A percentile compares a stretch with the other conserved stretches of the same genome.
phyloP scores from a whole-genome alignment of 2,329 filamentous ascomycete genomes.

The Microcyclosporella mali region DNA sequence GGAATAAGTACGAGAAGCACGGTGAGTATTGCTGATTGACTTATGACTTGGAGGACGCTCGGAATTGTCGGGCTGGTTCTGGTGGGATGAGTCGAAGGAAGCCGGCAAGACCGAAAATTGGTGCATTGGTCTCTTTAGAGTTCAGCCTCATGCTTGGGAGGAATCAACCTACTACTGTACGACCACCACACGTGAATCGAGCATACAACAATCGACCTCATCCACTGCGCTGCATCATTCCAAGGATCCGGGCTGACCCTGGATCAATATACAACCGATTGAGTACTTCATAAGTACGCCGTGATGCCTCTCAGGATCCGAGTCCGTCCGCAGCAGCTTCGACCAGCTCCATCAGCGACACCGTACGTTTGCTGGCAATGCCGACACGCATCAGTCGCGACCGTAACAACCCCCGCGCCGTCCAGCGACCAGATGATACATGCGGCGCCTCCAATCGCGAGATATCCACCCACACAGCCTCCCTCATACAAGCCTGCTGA shows the following conservation, averaged over 20 bases:
- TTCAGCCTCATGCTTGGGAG: too few species aligned
- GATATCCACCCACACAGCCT: conserved; percentile 64
- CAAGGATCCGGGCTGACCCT: background rate
- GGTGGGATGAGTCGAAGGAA: too few species aligned
- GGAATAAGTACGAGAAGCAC: background rate
- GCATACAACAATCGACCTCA: too few species aligned
- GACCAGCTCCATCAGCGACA: conserved; percentile 22
- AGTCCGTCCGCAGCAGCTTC: conserved; percentile 34
- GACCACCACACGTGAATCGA: background rate
- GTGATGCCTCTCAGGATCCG: conserved; percentile 52
- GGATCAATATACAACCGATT: too few species aligned
- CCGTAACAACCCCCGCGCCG: conserved; percentile 48
- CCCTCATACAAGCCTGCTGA: conserved; percentile 81
- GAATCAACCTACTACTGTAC: too few species aligned
- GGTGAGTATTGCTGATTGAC: too few species aligned
- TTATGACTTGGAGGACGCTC: too few species aligned
- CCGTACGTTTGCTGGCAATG: conserved; percentile 33
- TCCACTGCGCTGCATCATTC: background rate
- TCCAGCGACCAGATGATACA: conserved; percentile 45
- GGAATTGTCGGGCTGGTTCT: too few species aligned
- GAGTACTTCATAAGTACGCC: background rate
- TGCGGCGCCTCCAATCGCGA: conserved; percentile 39
- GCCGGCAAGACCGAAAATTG: too few species aligned
- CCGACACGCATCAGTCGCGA: conserved; percentile 45
- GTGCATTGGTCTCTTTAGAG: too few species aligned